A percentile compares a stretch with the other conserved stretches of the same genome.
Evolutionary conservation across 768 basidiomycete species (phyloP).

Genomic region (Guyanaporus albipodus): DNA sequence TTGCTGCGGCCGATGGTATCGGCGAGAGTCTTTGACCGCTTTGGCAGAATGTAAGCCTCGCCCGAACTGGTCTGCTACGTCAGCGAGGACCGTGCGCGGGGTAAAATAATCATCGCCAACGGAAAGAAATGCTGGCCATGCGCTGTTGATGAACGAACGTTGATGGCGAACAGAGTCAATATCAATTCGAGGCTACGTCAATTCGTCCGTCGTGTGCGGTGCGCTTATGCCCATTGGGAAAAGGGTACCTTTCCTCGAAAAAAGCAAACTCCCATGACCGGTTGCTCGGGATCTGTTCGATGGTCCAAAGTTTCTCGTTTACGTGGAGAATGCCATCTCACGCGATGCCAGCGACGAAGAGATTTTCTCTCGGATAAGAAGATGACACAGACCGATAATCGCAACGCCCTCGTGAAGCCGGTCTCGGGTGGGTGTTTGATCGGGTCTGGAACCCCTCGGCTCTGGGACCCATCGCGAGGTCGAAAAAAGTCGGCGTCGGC

Average conservation of each 20-base stretch:
- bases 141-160: slow-evolving; percentile 1
- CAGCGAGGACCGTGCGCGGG: not conserved
- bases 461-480: slow-evolving; percentile 8
- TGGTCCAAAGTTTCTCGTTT: slow-evolving; percentile 9
- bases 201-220: slow-evolving; percentile 14
- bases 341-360: slow-evolving; percentile 5
- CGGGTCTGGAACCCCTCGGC: slow-evolving; percentile 16
- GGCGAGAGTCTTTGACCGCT: slow-evolving; percentile 6
- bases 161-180: slow-evolving; percentile 7
- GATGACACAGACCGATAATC: slow-evolving; percentile 18
- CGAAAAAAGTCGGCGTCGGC: not conserved
- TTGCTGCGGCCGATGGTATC: slow-evolving; percentile 17
- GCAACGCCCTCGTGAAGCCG: slow-evolving; percentile 8
- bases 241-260: slow-evolving; percentile 9
- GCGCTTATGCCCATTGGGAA: slow-evolving; percentile 13
- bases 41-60: slow-evolving; percentile 2
- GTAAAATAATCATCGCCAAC: not conserved
- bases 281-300: slow-evolving; percentile 12
- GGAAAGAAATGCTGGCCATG: slow-evolving; percentile 2
- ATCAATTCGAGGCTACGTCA: slow-evolving; percentile 3
- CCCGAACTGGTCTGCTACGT: not conserved
- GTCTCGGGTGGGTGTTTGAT: slow-evolving; percentile 3
- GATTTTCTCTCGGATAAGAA: slow-evolving; percentile 16
- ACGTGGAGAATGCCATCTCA: slow-evolving; percentile 21
- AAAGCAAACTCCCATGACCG: slow-evolving; percentile 11